Evolutionary conservation across 352 stramenopile species (phyloP).

Genomic region (Globisporangium okanoganense): DNA sequence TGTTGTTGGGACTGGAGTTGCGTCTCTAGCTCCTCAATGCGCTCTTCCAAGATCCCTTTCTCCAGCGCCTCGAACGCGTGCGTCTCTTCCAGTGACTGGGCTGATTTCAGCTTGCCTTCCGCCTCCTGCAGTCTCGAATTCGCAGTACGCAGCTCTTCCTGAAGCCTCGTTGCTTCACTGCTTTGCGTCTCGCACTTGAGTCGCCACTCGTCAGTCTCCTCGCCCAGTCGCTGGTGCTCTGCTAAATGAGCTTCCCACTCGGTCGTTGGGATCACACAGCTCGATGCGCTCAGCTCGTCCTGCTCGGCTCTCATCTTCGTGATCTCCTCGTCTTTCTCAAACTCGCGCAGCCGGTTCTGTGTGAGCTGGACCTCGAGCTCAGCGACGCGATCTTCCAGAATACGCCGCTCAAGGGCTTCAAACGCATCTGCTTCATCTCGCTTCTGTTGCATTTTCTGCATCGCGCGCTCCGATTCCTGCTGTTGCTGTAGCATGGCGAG

Average conservation of each 20-base stretch:
- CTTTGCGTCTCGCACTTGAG: slow-evolving; percentile 13
- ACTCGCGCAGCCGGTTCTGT: slow-evolving; percentile 33
- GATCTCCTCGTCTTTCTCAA: slow-evolving; percentile 43
- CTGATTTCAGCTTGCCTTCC: slow-evolving; percentile 15
- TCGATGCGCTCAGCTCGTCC: slow-evolving; percentile 22
- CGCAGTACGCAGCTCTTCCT: slow-evolving; percentile 25
- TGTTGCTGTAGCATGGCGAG: slow-evolving; percentile 11
- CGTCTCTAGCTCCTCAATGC: slow-evolving; percentile 27
- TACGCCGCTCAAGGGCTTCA: slow-evolving; percentile 41
- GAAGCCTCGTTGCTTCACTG: slow-evolving; percentile 14
- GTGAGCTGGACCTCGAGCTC: slow-evolving; percentile 48
- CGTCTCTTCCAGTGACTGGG: slow-evolving; percentile 21
- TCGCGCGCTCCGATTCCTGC: slow-evolving; percentile 14
- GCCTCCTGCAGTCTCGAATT: slow-evolving; percentile 29
- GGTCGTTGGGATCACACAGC: slow-evolving; percentile 18
- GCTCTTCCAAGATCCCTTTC: slow-evolving; percentile 18
- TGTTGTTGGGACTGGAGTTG: slow-evolving; percentile 22
- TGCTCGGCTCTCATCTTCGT: slow-evolving; percentile 25
- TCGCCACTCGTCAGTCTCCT: slow-evolving; percentile 21
- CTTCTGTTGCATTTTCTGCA: slow-evolving; percentile 15
- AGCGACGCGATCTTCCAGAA: slow-evolving; percentile 45
- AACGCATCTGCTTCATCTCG: slow-evolving; percentile 33
- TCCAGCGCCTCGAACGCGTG: slow-evolving; percentile 17
- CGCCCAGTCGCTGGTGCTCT: slow-evolving; percentile 22
- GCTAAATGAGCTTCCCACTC: slow-evolving; percentile 20